Conservation (phyloP, 371 early-diverging fungal genomes). For the Apophysomyces ossiformis region DNA sequence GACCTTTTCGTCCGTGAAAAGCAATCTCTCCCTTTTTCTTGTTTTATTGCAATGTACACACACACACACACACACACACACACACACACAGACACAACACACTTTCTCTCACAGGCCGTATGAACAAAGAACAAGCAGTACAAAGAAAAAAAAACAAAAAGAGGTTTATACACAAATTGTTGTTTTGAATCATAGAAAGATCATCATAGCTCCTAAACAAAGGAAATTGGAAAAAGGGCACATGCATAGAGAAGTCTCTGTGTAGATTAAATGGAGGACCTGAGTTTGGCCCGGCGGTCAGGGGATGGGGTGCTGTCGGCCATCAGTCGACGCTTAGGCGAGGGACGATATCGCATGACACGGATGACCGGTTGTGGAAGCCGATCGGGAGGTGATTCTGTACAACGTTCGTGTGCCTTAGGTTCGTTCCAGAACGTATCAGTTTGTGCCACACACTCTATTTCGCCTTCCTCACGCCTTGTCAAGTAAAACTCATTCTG, state of each 20-base stretch:
- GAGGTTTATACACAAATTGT: too few species aligned
- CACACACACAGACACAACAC: too few species aligned
- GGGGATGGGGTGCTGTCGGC: background rate
- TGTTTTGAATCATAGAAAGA: too few species aligned
- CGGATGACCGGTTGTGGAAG: conserved; percentile 6
- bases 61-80: too few species aligned
- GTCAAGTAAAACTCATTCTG: background rate
- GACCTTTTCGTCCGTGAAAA: too few species aligned
- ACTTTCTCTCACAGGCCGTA: too few species aligned
- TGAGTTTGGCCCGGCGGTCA: conserved; percentile 7
- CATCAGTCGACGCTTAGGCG: background rate
- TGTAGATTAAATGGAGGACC: background rate
- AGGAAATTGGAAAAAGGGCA: too few species aligned
- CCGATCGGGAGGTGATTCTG: conserved; percentile 5
- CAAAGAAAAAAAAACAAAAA: too few species aligned
- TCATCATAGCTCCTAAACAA: too few species aligned
- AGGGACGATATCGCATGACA: conserved; percentile 7
- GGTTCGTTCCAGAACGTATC: conserved; percentile 8
- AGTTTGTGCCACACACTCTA: conserved; percentile 7
- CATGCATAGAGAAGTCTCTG: background rate
- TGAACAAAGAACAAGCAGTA: too few species aligned
- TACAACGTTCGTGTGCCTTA: background rate
- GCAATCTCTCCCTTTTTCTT: too few species aligned
- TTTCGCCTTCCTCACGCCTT: background rate
- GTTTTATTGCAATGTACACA: too few species aligned